Base-by-base conservation (phyloP, 352 stramenopile genomes). In the Pythium grandisporangium region DNA sequence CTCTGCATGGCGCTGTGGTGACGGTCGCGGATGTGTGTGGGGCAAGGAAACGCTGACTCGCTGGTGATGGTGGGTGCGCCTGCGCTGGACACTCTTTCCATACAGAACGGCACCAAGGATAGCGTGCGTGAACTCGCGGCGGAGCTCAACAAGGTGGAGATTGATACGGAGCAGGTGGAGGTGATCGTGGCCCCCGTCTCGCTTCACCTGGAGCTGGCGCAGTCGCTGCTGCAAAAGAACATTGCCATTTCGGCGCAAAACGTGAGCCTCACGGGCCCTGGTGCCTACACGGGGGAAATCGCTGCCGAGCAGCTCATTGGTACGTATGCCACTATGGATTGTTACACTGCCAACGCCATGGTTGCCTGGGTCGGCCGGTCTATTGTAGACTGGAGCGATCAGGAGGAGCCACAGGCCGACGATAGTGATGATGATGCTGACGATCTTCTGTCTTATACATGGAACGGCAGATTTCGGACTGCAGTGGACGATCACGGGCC, bases 21-120 rank as follows among this genome's bases (percentile, higher is more conserved):
- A 86, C 53, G 96, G 96, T 63, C 96, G 89, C 86, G 96, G 96
- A 71, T 77, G 58, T 54, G 63, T 75, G 75, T 84, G 51, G 92
- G 89, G 25, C 71, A 76, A 42, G 56, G 73, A 42, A 70, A 62
- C 16, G 63, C 68, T 45, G 59, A 55, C n/a, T 61, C 72, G 50
- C 44, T 47, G 56, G 62, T 59, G 21, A 29, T 79, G 29, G 23
- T 32, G 12, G 10, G 27, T 14, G 14, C 8, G 14, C 8, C 57
- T 79, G 8, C 19, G 14, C 33, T 19, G 6, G 17, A 3, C 5
- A 47, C n/a, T 30, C 19, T 19, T 50, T 39, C 44, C 10, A 30
- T 41, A 25, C 61, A 70, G 54, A 82, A 83, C 34, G 73, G 74
- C 61, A 69, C 63, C 21, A 84, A 95, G 63, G 63, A 91, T 22